A percentile compares a stretch with the other conserved stretches of the same genome.
Evolutionary conservation across 257 asterid genomes (phyloP).

Genomic region (Schizonepeta tenuifolia): DNA sequence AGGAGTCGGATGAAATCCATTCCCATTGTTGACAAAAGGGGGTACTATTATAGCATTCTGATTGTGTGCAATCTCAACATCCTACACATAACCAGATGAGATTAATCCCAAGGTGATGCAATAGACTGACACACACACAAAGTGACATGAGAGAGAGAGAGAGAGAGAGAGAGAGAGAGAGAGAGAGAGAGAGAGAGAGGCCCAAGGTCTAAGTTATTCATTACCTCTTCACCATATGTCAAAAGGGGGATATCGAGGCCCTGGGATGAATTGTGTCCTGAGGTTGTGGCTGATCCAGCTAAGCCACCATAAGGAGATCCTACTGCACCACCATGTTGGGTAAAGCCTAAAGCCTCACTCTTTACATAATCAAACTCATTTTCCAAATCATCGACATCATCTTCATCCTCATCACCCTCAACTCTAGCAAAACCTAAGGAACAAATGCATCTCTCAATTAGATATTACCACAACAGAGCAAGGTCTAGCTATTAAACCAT

Average conservation of each 20-base stretch:
- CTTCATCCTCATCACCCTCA: slow-evolving; percentile 98
- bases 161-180: slow-evolving; percentile 2
- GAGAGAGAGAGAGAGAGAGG: slow-evolving; percentile 7
- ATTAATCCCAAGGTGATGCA: background rate
- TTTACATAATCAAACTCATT: slow-evolving; percentile 68
- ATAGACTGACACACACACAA: background rate
- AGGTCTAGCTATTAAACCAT: slow-evolving; percentile 1
- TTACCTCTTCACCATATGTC: slow-evolving; percentile 90
- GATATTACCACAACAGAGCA: background rate
- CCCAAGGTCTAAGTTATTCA: background rate
- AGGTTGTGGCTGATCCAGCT: slow-evolving; percentile 41
- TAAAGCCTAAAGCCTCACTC: slow-evolving; percentile 39
- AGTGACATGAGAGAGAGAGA: background rate
- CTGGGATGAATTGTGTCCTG: slow-evolving; percentile 43
- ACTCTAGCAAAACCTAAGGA: slow-evolving; percentile 82
- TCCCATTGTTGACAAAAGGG: slow-evolving; percentile 46
- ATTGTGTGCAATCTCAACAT: slow-evolving; percentile 48
- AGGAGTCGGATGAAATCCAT: slow-evolving; percentile 46
- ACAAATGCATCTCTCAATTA: slow-evolving; percentile 7
- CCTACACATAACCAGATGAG: slow-evolving; percentile 42
- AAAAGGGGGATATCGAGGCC: slow-evolving; percentile 63
- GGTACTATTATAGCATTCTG: slow-evolving; percentile 75
- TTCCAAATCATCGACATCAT: slow-evolving; percentile 79
- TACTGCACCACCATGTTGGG: slow-evolving; percentile 34
- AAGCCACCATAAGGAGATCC: slow-evolving; percentile 44